A percentile compares a stretch with the other conserved stretches of the same genome.
phyloP scores from a whole-genome alignment of 805 yeast species.

The Torulaspora delbrueckii region DNA sequence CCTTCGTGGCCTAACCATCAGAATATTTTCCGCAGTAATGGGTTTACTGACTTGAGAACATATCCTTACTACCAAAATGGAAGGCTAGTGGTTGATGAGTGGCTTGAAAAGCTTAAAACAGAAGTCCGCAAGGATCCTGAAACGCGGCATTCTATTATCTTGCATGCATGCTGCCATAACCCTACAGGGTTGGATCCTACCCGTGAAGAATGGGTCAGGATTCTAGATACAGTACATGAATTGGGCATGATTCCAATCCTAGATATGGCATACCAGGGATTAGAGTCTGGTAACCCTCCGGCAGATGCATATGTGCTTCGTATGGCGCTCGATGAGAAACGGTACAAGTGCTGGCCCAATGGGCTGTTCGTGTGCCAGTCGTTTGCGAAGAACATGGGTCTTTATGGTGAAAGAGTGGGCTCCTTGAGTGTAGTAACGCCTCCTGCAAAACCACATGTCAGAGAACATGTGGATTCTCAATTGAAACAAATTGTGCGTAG shows the following conservation, averaged over 20 bases:
- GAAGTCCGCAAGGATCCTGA: constrained; percentile 5
- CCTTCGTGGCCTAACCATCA: constrained; percentile 96
- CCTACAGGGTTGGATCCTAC: constrained; percentile 94
- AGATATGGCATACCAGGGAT: constrained; percentile 93
- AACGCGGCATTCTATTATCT: constrained; percentile 42
- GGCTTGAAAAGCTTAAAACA: constrained; percentile 49
- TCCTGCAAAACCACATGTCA: constrained; percentile 48
- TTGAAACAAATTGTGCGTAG: constrained; percentile 80
- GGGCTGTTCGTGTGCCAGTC: constrained; percentile 73
- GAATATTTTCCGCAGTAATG: constrained; percentile 71
- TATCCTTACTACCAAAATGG: constrained; percentile 77
- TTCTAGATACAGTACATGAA: constrained; percentile 54
- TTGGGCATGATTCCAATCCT: constrained; percentile 69
- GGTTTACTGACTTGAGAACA: constrained; percentile 49
- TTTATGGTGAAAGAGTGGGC: constrained; percentile 92
- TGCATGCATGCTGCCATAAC: constrained; percentile 94
- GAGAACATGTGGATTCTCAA: constrained; percentile 63
- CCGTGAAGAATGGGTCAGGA: constrained; percentile 70
- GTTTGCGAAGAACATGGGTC: constrained; percentile 89
- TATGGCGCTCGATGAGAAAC: constrained; percentile 25
- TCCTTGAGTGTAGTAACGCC: constrained; percentile 58
- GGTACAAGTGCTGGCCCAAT: constrained; percentile 40
- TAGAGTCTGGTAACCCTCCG: constrained; percentile 77
- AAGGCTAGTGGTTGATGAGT: constrained; percentile 59
- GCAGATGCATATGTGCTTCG: constrained; percentile 59